These are phyloP conservation scores for Lyophyllum shimeji DNA, from an alignment of 768 basidiomycete species.

Conservation along the genomic window DNA sequence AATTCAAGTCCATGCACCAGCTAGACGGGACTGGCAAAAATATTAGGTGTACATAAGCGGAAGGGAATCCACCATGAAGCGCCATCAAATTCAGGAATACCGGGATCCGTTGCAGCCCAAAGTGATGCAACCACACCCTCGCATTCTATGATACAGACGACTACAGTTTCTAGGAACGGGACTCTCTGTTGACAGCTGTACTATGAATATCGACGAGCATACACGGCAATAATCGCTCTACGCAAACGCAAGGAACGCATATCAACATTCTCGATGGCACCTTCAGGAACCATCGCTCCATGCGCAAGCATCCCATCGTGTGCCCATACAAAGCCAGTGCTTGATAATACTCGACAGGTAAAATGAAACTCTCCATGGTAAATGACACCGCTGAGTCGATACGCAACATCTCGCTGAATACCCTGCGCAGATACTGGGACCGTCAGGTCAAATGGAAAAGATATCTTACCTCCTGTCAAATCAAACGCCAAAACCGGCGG, in stretches of 20 bases:
- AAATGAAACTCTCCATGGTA: conserved; percentile 7
- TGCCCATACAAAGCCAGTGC: not conserved
- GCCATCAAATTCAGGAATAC: no score
- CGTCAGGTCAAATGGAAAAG: not conserved
- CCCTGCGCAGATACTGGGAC: not conserved
- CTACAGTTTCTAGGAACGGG: no score
- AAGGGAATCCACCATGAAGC: no score
- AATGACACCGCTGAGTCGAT: conserved; percentile 1
- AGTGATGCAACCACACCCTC: not conserved
- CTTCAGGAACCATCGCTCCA: not conserved
- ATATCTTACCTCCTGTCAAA: not conserved
- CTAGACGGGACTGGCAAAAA: no score
- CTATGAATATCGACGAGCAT: no score
- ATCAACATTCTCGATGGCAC: not conserved
- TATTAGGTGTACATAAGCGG: no score
- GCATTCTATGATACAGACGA: no score
- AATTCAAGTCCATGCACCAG: no score
- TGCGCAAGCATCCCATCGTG: conserved; percentile 1
- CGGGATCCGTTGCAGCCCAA: no score
- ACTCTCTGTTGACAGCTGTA: no score
- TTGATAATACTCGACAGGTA: not conserved
- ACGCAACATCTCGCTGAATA: not conserved
- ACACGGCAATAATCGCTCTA: not conserved
- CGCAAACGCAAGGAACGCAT: not conserved
- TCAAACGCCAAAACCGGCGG: not conserved